phyloP scores from a whole-genome alignment of 148 eudicot genomes.

The Heliosperma pusillum region DNA sequence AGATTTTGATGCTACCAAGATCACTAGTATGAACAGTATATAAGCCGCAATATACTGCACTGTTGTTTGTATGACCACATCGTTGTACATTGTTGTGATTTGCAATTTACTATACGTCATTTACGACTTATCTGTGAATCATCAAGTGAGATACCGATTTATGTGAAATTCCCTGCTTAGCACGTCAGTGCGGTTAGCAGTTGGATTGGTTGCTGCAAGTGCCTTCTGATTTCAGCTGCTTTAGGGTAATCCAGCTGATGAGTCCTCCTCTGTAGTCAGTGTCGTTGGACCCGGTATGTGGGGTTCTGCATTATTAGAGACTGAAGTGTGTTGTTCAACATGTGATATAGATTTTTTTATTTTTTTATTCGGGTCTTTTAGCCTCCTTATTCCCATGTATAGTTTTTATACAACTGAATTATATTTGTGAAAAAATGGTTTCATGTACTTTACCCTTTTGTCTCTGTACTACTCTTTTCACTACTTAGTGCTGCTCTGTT shows the following conservation, averaged over 20 bases:
- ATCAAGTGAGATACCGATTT: background rate
- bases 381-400: background rate
- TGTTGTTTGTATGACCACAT: background rate
- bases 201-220: background rate
- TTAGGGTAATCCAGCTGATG: background rate
- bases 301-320: background rate
- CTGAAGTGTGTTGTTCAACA: background rate
- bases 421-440: background rate
- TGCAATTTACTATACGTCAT: background rate
- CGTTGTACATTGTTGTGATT: background rate
- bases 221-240: background rate
- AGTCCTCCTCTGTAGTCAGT: background rate
- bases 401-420: background rate
- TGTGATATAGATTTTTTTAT: background rate
- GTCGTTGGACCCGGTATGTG: background rate
- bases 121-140: background rate
- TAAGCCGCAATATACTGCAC: background rate
- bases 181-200: background rate
- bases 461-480: background rate
- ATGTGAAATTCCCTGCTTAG: background rate
- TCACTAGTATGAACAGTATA: background rate
- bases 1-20: too few species aligned
- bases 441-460: background rate
- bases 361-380: background rate
- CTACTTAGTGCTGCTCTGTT: background rate